Conservation (phyloP, 2,329 filamentous ascomycete genomes). For the Ophiocordyceps sinensis region DNA sequence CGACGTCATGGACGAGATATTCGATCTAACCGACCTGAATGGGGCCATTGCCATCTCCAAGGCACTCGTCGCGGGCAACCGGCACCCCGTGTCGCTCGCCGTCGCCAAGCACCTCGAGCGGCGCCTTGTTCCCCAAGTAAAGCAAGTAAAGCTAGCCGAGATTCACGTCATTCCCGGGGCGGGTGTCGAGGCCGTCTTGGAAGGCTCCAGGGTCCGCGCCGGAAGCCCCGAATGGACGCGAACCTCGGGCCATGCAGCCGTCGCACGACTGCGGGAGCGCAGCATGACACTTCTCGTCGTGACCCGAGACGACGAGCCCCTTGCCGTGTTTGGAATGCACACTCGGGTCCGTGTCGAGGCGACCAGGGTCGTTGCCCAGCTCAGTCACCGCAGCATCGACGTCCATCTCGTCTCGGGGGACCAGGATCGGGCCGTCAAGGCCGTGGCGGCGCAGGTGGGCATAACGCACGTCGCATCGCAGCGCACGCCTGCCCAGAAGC, state of each 20-base stretch:
- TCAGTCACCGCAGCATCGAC: slow-evolving; percentile 30
- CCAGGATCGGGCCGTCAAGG: slow-evolving; percentile 29
- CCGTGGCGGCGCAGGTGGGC: slow-evolving; percentile 28
- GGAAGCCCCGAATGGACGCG: slow-evolving; percentile 32
- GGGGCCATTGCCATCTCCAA: slow-evolving; percentile 12
- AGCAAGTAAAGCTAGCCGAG: slow-evolving; percentile 8
- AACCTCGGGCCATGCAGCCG: slow-evolving; percentile 8
- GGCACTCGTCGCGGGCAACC: slow-evolving; percentile 21
- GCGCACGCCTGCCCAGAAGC: slow-evolving; percentile 38
- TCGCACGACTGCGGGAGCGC: slow-evolving; percentile 6
- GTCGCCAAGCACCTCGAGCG: slow-evolving; percentile 25
- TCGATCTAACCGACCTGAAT: slow-evolving; percentile 5
- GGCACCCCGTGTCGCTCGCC: slow-evolving; percentile 35
- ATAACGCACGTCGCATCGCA: slow-evolving; percentile 26
- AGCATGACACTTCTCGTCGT: slow-evolving; percentile 15
- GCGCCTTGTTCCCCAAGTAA: slow-evolving; percentile 1
- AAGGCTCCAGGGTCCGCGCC: slow-evolving; percentile 18
- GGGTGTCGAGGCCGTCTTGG: slow-evolving; percentile 21
- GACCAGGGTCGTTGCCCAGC: slow-evolving; percentile 23
- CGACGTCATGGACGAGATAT: slow-evolving; percentile 11
- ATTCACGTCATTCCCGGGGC: slow-evolving; percentile 24
- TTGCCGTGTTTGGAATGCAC: slow-evolving; percentile 35
- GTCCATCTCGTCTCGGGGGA: slow-evolving; percentile 45
- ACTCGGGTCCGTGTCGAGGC: slow-evolving; percentile 23
- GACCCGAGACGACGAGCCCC: slow-evolving; percentile 11